Percentiles rank a stretch among this genome's conserved stretches.
phyloP scores from a whole-genome alignment of 306 rosid genomes.

The Fagus crenata region DNA sequence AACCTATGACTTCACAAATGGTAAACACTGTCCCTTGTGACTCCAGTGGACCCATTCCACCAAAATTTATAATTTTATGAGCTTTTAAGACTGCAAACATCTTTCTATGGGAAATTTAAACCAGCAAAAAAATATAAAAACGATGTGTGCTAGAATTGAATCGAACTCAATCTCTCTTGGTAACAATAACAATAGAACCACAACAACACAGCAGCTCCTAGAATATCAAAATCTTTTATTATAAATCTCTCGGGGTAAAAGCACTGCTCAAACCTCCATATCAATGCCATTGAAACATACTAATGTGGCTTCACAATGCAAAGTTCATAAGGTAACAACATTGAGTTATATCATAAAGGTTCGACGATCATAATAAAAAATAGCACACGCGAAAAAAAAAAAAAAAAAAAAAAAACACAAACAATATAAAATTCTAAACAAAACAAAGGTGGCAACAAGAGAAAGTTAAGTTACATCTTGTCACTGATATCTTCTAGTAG shows the following conservation, averaged over 20 bases:
- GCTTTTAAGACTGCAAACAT: neutral
- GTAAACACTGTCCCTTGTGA: neutral
- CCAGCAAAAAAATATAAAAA: neutral
- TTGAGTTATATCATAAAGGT: neutral
- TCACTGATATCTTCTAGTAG: conserved; percentile 89
- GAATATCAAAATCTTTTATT: neutral
- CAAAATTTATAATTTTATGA: neutral
- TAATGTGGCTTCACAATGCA: neutral
- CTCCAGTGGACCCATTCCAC: neutral
- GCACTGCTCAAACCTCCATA: neutral
- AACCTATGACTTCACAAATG: conserved; percentile 1
- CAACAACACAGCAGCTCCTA: neutral
- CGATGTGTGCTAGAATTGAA: neutral
- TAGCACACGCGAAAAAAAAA: neutral
- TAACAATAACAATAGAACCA: neutral
- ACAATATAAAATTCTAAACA: neutral
- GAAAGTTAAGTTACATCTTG: conserved; percentile 57
- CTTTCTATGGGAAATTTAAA: neutral
- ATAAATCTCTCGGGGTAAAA: neutral
- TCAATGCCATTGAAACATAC: neutral
- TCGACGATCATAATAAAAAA: neutral
- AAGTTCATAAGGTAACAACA: neutral
- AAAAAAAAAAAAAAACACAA: too few relatives aligned
- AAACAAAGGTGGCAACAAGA: neutral
- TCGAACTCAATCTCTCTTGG: neutral